Conservation (phyloP, 2,329 filamentous ascomycete genomes). For the Seiridium unicorne region DNA sequence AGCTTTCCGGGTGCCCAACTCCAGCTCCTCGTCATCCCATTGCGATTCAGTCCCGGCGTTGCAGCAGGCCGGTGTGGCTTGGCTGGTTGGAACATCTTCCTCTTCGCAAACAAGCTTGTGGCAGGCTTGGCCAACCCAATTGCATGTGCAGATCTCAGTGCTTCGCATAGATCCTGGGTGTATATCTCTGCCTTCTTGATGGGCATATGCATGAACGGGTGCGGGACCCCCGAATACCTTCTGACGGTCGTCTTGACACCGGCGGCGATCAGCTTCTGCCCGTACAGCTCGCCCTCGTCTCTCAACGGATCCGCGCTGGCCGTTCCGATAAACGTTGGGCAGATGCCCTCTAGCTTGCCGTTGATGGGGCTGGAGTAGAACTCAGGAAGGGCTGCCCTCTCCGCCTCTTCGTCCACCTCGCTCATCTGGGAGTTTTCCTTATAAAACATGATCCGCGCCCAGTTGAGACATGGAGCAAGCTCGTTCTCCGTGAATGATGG, state of each 20-base stretch:
- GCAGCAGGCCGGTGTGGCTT: not conserved
- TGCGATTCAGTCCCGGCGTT: not conserved
- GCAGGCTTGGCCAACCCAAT: not conserved
- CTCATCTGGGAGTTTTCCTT: not conserved
- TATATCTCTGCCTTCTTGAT: constrained; percentile 5
- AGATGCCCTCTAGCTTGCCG: not conserved
- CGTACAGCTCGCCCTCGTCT: constrained; percentile 7
- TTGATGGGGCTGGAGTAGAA: not conserved
- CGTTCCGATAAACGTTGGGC: constrained; percentile 1
- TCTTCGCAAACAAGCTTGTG: not conserved
- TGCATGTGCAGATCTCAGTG: not conserved
- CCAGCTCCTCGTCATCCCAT: not conserved
- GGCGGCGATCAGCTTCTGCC: constrained; percentile 3
- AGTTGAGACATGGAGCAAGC: constrained; percentile 5
- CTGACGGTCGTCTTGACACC: constrained; percentile 4
- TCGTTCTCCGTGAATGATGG: constrained; percentile 7
- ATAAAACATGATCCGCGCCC: constrained; percentile 6
- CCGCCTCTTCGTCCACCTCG: not conserved
- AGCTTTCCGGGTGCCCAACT: not conserved
- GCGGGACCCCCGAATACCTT: constrained; percentile 2
- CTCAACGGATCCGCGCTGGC: constrained; percentile 3
- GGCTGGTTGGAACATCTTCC: not conserved
- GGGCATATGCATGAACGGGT: constrained; percentile 9
- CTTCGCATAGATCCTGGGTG: not conserved
- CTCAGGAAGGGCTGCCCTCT: not conserved